Percentiles rank a stretch among this genome's conserved stretches.
Conservation (phyloP, 2,329 filamentous ascomycete genomes). For the Colletotrichum cereale region DNA sequence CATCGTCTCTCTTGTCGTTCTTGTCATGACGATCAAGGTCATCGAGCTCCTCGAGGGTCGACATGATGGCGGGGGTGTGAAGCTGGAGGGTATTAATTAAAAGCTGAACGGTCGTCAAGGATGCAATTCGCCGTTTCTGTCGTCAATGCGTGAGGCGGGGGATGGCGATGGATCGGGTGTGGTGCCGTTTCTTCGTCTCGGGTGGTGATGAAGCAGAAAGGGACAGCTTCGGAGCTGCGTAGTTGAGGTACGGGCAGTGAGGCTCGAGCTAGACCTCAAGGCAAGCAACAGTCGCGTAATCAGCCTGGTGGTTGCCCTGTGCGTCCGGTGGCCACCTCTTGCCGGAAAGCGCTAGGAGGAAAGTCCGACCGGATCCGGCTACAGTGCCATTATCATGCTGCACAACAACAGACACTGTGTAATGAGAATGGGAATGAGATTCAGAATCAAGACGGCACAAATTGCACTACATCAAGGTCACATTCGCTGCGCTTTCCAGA, state of each 20-base stretch:
- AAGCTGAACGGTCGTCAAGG: background rate
- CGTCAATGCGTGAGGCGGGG: background rate
- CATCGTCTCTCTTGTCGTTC: constrained; percentile 70
- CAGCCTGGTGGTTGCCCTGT: constrained; percentile 42
- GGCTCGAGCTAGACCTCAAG: constrained; percentile 41
- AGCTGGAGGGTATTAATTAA: constrained; percentile 26
- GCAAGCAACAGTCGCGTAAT: constrained; percentile 44
- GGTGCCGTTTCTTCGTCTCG: constrained; percentile 26
- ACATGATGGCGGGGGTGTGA: constrained; percentile 69
- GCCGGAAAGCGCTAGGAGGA: constrained; percentile 40
- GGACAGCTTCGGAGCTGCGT: constrained; percentile 42
- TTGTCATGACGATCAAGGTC: constrained; percentile 85
- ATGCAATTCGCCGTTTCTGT: constrained; percentile 15
- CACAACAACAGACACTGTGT: background rate
- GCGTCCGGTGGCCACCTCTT: constrained; percentile 28
- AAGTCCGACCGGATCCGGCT: constrained; percentile 39
- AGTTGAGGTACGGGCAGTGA: constrained; percentile 24
- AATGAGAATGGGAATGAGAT: background rate
- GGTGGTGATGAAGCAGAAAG: constrained; percentile 35
- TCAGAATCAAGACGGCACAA: background rate
- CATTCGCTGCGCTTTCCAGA: background rate
- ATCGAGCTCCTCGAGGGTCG: constrained; percentile 91
- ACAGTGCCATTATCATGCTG: background rate
- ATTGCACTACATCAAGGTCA: background rate
- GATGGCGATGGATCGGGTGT: constrained; percentile 13